Evolutionary conservation across 179 eudicot species (phyloP).

Genomic region (Corrigiola litoralis): DNA sequence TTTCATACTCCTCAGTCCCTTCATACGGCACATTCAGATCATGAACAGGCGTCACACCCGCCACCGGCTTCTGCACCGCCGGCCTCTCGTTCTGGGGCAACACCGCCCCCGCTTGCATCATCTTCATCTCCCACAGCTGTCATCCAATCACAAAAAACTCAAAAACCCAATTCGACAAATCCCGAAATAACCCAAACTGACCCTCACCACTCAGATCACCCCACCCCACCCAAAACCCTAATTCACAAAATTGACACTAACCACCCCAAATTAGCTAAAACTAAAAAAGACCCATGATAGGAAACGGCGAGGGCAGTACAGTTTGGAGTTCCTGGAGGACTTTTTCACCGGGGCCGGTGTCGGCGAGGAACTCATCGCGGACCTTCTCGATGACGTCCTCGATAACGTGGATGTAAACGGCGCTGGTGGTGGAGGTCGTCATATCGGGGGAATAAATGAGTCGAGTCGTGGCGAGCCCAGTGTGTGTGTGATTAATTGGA

Average conservation of each 20-base stretch:
- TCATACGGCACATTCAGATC: constrained; percentile 98
- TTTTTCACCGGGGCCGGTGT: constrained; percentile 67
- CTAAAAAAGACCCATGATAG: not conserved
- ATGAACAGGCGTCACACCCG: constrained; percentile 59
- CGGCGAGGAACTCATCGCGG: constrained; percentile 69
- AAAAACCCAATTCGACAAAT: constrained; percentile 7
- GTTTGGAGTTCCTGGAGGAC: constrained; percentile 74
- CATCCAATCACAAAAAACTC: not conserved
- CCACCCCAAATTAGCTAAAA: no score
- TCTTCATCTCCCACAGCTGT: constrained; percentile 86
- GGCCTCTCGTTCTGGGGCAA: constrained; percentile 75
- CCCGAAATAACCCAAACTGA: constrained; percentile 42
- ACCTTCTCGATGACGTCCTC: constrained; percentile 92
- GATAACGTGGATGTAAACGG: constrained; percentile 75
- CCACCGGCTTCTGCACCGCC: constrained; percentile 35
- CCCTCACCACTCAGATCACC: constrained; percentile 5
- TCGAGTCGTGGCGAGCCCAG: not conserved
- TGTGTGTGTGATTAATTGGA: not conserved
- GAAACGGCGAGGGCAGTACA: constrained; percentile 25
- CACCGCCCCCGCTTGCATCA: constrained; percentile 88
- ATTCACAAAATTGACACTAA: constrained; percentile 1
- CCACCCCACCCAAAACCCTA: constrained; percentile 8
- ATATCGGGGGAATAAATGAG: constrained; percentile 16
- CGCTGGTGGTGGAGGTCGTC: constrained; percentile 64
- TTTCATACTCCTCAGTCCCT: constrained; percentile 89